Percentiles rank a stretch among this genome's conserved stretches.
These are phyloP conservation scores for Wickerhamiella siamensis DNA, from an alignment of 805 yeast species.

Conservation along the genomic window DNA sequence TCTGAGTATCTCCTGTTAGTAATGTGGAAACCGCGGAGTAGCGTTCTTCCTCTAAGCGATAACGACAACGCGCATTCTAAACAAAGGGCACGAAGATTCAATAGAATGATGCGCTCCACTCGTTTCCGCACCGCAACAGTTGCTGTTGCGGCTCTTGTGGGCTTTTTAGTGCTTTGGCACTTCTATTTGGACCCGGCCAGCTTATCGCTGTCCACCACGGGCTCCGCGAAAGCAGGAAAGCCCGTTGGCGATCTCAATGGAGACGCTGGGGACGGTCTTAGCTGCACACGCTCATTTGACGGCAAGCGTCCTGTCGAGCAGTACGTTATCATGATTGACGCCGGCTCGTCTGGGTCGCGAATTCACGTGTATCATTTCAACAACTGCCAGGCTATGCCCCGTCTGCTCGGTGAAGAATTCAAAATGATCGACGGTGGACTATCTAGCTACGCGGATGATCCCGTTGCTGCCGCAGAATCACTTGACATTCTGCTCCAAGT, in stretches of 20 bases:
- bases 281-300: constrained; percentile 26
- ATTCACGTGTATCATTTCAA: constrained; percentile 88
- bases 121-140: constrained; percentile 9
- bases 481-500: constrained; percentile 65
- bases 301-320: constrained; percentile 33
- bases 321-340: constrained; percentile 89
- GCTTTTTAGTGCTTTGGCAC: constrained; percentile 4
- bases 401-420: constrained; percentile 63
- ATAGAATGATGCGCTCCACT: constrained; percentile 4
- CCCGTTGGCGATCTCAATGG: not conserved
- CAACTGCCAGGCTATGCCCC: constrained; percentile 74
- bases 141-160: constrained; percentile 5
- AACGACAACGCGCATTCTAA: constrained; percentile 10
- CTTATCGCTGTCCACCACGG: not conserved
- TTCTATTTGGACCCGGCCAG: not conserved
- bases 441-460: constrained; percentile 59
- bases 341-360: constrained; percentile 95
- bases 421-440: constrained; percentile 88
- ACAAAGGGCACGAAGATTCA: constrained; percentile 4
- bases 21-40: constrained; percentile 7
- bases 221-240: not conserved
- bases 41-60: constrained; percentile 8
- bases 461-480: constrained; percentile 77
- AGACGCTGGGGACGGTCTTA: constrained; percentile 6
- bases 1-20: too few relatives aligned